These are phyloP conservation scores for Mrakia hoshinonis DNA, from an alignment of 768 basidiomycete species.

Conservation along the genomic window DNA sequence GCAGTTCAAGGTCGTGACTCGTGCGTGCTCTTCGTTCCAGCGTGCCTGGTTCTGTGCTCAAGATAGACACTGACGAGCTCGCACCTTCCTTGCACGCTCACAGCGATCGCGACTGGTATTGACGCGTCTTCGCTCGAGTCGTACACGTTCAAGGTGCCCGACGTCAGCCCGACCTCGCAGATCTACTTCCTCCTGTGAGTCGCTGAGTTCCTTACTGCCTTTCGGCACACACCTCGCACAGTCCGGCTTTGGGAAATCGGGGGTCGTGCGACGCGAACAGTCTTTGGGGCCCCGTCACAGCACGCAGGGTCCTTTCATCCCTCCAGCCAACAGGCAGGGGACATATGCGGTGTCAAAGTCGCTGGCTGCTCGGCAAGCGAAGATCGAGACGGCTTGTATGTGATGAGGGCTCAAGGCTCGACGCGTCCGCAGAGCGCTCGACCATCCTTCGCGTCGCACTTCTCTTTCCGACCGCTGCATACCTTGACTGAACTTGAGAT, in stretches of 20 bases:
- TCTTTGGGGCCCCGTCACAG: no score
- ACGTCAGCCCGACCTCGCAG: slow-evolving; percentile 19
- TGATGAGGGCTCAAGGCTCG: not conserved
- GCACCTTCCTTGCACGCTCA: not conserved
- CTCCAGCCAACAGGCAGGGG: no score
- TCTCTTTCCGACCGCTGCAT: no score
- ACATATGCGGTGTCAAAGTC: no score
- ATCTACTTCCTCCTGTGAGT: slow-evolving; percentile 30
- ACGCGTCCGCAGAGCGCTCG: not conserved
- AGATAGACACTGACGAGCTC: not conserved
- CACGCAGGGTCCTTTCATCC: no score
- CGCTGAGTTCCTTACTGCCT: not conserved
- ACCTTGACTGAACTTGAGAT: not conserved
- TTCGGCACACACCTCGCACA: not conserved
- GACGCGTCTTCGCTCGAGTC: slow-evolving; percentile 15
- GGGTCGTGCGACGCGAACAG: not conserved
- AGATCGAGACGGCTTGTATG: no score
- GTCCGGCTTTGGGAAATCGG: not conserved
- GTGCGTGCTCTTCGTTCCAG: not conserved
- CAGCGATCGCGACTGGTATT: slow-evolving; percentile 25
- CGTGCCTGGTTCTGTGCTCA: not conserved
- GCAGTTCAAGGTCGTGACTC: slow-evolving; percentile 2
- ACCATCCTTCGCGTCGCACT: not conserved
- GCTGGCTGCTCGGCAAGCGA: no score
- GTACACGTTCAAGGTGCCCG: slow-evolving; percentile 23